Evolutionary conservation across 306 rosid genomes (phyloP).

Genomic region (Trifolium repens): DNA sequence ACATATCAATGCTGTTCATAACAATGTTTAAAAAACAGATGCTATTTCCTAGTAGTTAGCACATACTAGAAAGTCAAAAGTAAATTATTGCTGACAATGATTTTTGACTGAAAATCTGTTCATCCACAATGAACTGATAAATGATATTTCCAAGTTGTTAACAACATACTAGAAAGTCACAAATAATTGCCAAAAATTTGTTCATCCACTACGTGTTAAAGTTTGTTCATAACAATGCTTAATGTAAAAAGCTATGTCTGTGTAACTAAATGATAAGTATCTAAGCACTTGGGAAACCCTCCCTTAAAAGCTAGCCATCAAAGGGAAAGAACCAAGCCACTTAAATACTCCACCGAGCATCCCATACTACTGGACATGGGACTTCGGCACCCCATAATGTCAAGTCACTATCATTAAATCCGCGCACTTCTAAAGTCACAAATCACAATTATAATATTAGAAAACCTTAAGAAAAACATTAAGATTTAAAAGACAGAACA

Average conservation of each 20-base stretch:
- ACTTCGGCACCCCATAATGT: background rate
- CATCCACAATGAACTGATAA: background rate
- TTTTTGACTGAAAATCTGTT: conserved; percentile 3
- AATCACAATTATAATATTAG: conserved; percentile 5
- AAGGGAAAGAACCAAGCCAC: conserved; percentile 3
- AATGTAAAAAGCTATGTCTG: background rate
- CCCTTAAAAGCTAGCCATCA: background rate
- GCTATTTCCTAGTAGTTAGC: conserved; percentile 18
- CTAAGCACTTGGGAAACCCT: background rate
- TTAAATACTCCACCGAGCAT: background rate
- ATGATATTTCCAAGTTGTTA: conserved; percentile 18
- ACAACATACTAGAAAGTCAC: conserved; percentile 19
- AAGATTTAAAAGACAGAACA: conserved; percentile 25
- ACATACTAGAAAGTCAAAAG: conserved; percentile 21
- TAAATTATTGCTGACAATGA: conserved; percentile 6
- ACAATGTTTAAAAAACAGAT: conserved; percentile 1
- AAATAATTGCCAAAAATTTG: background rate
- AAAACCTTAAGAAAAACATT: conserved; percentile 21
- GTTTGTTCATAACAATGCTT: conserved; percentile 20
- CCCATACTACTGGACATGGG: background rate
- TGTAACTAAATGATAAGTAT: background rate
- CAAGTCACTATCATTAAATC: background rate
- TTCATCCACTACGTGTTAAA: background rate
- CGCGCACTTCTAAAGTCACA: conserved; percentile 12
- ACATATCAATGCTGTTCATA: conserved; percentile 30